Base-by-base conservation (phyloP, 140 eudicot species). In the Stevia rebaudiana region DNA sequence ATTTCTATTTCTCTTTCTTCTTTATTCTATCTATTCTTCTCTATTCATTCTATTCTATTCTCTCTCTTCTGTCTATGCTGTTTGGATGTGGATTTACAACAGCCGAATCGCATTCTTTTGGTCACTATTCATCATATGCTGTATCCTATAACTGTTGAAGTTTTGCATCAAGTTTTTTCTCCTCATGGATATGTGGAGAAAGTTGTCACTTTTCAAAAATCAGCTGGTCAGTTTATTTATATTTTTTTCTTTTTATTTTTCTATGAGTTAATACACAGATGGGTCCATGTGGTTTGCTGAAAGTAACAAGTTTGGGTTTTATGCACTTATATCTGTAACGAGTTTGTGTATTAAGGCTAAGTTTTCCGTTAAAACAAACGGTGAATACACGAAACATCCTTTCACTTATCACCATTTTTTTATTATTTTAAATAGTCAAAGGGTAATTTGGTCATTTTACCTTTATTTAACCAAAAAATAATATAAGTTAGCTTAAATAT, bases 81-180 rank as follows among this genome's bases (percentile, higher is more conserved):
- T 76, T 68, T 46, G 95, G 79, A 74, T 74, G 74, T 84, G 83
- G 81, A 76, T 81, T 40, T 68, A 65, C 28, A 47, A 70, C 78
- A 92, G 98, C 98, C 98, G 78, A 92, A 92, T 66, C 98, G 98
- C 82, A 92, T 92, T 80, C 96, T 92, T 70, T 82, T 92, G 82
- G 96, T 92, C 79, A 88, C 98, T 19, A 85, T 92, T 69, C 98
- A 92, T 79, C 98, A 92, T 84, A 85, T 92, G 98, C 87, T 88
- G 46, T 92, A 92, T 75, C 98, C 95, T 63, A 92, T 92, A 54
- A 88, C 95, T 6, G 96, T 92, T 82, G 96, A 92, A 84, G 98
- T 92, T 83, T 90, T 92, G 80, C 96, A 92, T 79, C 98, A 92
- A 92, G 98, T 92, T 19, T 92, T 92, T 78, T 92, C 98, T 83